phyloP scores from a whole-genome alignment of 2,329 filamentous ascomycete genomes.

The Coleophoma cylindrospora region DNA sequence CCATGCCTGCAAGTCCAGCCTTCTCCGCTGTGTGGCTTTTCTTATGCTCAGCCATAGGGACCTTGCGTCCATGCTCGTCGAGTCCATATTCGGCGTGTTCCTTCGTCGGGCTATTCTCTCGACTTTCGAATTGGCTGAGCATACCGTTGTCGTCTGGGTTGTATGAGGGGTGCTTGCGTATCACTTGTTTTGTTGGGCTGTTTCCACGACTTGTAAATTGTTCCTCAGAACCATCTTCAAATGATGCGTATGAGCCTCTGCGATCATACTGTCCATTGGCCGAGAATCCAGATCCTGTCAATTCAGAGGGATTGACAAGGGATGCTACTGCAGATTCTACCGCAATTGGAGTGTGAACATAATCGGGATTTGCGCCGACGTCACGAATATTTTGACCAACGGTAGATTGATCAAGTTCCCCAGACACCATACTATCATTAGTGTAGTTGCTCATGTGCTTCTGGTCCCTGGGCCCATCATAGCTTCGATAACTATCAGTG shows the following conservation, averaged over 20 bases:
- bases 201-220: slow-evolving; percentile 29
- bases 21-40: slow-evolving; percentile 19
- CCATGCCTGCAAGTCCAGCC: slow-evolving; percentile 17
- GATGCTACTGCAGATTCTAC: slow-evolving; percentile 91
- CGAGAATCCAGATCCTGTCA: slow-evolving; percentile 55
- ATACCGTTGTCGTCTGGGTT: slow-evolving; percentile 7
- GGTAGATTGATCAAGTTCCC: slow-evolving; percentile 52
- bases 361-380: slow-evolving; percentile 68
- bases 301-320: slow-evolving; percentile 70
- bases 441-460: slow-evolving; percentile 48
- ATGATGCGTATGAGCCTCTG: slow-evolving; percentile 25
- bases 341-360: slow-evolving; percentile 65
- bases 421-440: slow-evolving; percentile 48
- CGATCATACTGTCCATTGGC: slow-evolving; percentile 28
- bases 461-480: slow-evolving; percentile 49
- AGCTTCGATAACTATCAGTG: slow-evolving; percentile 52
- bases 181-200: slow-evolving; percentile 35
- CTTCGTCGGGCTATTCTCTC: slow-evolving; percentile 19
- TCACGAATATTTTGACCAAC: slow-evolving; percentile 67
- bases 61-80: slow-evolving; percentile 26
- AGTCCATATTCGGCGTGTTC: slow-evolving; percentile 26
- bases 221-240: slow-evolving; percentile 27
- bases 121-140: slow-evolving; percentile 13
- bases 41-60: slow-evolving; percentile 24
- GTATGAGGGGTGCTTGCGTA: slow-evolving; percentile 3